A percentile compares a stretch with the other conserved stretches of the same genome.
Evolutionary conservation across 1,284 basidiomycete species (phyloP).

Genomic region (Singerocomus inundabilis): DNA sequence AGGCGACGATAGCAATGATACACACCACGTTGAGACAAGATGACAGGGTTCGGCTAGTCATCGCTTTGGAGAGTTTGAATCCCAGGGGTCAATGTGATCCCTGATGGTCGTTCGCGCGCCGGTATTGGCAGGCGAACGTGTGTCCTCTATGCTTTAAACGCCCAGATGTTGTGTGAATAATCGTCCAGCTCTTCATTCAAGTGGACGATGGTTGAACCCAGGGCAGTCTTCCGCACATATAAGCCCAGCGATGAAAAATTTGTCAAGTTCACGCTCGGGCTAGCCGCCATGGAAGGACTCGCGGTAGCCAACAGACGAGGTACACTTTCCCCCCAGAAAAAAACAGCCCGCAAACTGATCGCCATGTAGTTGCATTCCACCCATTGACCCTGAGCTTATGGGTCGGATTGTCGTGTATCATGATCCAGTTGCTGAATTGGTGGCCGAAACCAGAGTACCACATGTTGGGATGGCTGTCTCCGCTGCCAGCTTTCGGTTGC

Average conservation of each 20-base stretch:
- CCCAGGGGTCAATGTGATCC: background rate
- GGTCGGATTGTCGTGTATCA: slow-evolving; percentile 54
- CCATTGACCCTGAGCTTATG: slow-evolving; percentile 60
- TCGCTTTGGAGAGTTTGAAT: background rate
- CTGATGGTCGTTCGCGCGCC: background rate
- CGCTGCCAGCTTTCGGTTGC: slow-evolving; percentile 64
- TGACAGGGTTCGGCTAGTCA: background rate
- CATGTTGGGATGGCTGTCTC: slow-evolving; percentile 50
- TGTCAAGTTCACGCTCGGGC: slow-evolving; percentile 65
- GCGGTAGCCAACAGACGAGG: slow-evolving; percentile 67
- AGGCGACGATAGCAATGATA: too few relatives aligned
- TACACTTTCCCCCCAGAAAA: slow-evolving; percentile 29
- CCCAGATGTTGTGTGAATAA: slow-evolving; percentile 5
- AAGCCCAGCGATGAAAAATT: slow-evolving; percentile 51
- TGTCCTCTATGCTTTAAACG: background rate
- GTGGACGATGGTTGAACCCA: slow-evolving; percentile 27
- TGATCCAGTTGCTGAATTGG: slow-evolving; percentile 63
- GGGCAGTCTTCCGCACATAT: slow-evolving; percentile 57
- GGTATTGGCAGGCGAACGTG: slow-evolving; percentile 7
- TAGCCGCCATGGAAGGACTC: slow-evolving; percentile 68
- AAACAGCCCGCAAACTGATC: background rate
- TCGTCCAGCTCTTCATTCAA: background rate
- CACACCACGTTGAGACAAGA: background rate
- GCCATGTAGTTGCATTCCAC: slow-evolving; percentile 54
- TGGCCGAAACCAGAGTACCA: slow-evolving; percentile 53